Evolutionary conservation across 2,329 filamentous ascomycete genomes (phyloP), one percentile per base, ranked within the genome.

Genomic region (Emergomyces africanus): DNA sequence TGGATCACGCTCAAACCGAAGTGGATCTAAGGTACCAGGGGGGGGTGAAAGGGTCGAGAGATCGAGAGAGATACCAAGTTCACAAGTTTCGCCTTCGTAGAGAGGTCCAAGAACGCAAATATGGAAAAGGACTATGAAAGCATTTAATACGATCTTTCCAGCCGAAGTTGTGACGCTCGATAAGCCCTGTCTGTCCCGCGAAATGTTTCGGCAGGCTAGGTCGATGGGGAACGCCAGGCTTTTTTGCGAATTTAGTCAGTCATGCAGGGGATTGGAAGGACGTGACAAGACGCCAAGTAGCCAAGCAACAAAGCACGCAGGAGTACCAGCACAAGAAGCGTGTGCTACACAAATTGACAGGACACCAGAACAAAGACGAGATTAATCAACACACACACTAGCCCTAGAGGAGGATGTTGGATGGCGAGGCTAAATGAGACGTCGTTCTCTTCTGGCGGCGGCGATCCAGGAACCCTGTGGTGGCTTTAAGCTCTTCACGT

Each of bases 181-280:
- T 30, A 25, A 33, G 44, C 57, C 44, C 57, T 35, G n/a, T 35
- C 23, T 53, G 35, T 42, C 33, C 23, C 44, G 39, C 5, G n/a
- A 50, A 49, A 41, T 35, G 42, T 37, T 41, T 49, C 28, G 20
- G 55, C 55, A 44, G 37, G 2, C 15, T 49, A 20, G 55, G 23
- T 37, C 15, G 55, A 50, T 41, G 42, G 55, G 35, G 42, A 46
- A 55, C 35, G 57, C 44, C 48, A 50, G 57, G 39, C n/a, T 58
- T 58, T n/a, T 58, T 58, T 33, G 33, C 30, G 44, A 50, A 51
- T 41, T 53, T 58, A 58, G 57, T 51, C 35, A n/a, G 35, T 48
- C 44, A 30, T 51, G 46, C 46, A 39, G 46, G 57, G 46, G 48
- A 37, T 12, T 12, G 33, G 23, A 33, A 23, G 18, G 48, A 53